These are phyloP conservation scores for Trypanosoma scelopori DNA, from an alignment of 208 protist genomes.

Conservation along the genomic window DNA sequence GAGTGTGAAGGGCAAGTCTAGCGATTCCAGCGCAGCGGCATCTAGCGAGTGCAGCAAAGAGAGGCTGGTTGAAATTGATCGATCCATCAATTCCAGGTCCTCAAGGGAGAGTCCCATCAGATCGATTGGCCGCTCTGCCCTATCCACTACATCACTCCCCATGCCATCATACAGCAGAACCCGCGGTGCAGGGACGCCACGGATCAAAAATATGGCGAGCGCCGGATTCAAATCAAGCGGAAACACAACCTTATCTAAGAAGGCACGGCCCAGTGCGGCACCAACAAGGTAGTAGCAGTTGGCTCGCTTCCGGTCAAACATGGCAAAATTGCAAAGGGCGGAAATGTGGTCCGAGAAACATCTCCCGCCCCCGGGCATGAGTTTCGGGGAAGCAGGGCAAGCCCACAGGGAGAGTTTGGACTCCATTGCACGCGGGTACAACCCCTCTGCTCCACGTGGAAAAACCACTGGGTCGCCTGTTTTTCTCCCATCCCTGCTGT, in stretches of 20 bases:
- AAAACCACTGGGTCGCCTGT: slow-evolving; percentile 14
- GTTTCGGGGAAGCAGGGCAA: neutral
- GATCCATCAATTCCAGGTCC: slow-evolving; percentile 60
- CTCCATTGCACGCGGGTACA: slow-evolving; percentile 31
- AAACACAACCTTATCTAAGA: slow-evolving; percentile 75
- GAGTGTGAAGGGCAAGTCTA: slow-evolving; percentile 84
- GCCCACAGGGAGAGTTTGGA: neutral
- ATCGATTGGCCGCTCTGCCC: slow-evolving; percentile 59
- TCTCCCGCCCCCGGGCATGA: neutral
- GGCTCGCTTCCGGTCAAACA: slow-evolving; percentile 42
- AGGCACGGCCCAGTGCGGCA: slow-evolving; percentile 74
- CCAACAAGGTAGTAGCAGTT: slow-evolving; percentile 72
- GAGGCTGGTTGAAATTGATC: slow-evolving; percentile 47
- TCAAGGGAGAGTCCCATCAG: slow-evolving; percentile 56
- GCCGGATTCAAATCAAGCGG: slow-evolving; percentile 71
- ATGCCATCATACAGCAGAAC: slow-evolving; percentile 24
- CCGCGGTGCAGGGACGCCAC: slow-evolving; percentile 40
- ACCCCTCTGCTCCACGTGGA: slow-evolving; percentile 41
- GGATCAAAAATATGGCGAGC: slow-evolving; percentile 65
- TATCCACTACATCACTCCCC: slow-evolving; percentile 19
- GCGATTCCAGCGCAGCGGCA: slow-evolving; percentile 32
- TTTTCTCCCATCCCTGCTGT: neutral
- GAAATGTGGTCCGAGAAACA: slow-evolving; percentile 13
- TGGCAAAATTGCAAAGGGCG: slow-evolving; percentile 40
- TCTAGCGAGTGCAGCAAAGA: slow-evolving; percentile 41